Conservation (phyloP, 768 basidiomycete species). For the Rhodotorula graminis region DNA sequence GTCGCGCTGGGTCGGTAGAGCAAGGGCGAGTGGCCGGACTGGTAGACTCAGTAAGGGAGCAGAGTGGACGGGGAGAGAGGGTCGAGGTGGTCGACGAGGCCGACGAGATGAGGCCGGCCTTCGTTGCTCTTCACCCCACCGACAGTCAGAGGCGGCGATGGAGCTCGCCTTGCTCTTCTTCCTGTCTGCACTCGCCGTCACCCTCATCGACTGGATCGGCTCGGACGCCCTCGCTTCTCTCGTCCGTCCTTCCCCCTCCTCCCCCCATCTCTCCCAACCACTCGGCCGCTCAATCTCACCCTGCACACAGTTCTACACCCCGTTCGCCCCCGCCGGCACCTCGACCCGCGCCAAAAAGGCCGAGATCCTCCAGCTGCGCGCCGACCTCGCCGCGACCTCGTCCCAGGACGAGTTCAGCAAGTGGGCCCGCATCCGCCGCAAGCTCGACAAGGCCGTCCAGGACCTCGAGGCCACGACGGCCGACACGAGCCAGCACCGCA, state of each 20-base stretch:
- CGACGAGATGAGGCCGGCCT: no score
- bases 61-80: background rate
- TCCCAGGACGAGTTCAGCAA: constrained; percentile 97
- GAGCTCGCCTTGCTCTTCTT: constrained; percentile 22
- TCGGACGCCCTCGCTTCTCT: constrained; percentile 21
- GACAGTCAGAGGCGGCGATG: background rate
- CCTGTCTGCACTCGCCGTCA: constrained; percentile 10
- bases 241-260: constrained; percentile 8
- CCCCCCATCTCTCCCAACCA: background rate
- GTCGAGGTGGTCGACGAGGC: no score
- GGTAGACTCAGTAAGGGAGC: background rate
- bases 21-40: background rate
- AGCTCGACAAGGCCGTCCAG: constrained; percentile 81
- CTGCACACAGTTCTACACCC: constrained; percentile 22
- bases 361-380: constrained; percentile 71
- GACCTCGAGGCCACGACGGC: constrained; percentile 86
- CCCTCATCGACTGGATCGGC: constrained; percentile 27
- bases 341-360: constrained; percentile 69
- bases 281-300: background rate
- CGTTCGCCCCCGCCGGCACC: constrained; percentile 57
- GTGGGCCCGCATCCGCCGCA: constrained; percentile 89
- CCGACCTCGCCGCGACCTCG: constrained; percentile 80
- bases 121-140: background rate
- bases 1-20: background rate
- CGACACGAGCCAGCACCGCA: constrained; percentile 59